These are phyloP conservation scores for Plasmodium ovale DNA, from an alignment of 169 alveolate genomes.

Conservation along the genomic window DNA sequence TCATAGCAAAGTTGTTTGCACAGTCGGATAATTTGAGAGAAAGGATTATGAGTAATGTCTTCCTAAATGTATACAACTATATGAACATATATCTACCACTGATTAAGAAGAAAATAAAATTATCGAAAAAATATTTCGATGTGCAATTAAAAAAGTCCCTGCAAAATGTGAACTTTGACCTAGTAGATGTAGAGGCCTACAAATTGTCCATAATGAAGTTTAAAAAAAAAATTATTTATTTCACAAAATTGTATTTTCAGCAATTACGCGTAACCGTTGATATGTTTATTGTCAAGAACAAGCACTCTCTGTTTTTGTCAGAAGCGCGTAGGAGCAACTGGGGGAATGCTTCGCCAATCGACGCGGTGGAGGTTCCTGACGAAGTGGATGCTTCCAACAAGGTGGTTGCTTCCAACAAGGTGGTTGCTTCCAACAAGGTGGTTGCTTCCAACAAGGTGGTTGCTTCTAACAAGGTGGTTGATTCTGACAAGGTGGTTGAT, in stretches of 20 bases:
- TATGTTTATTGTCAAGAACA: slow-evolving; percentile 33
- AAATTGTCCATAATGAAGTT: slow-evolving; percentile 44
- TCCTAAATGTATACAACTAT: slow-evolving; percentile 68
- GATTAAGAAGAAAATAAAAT: slow-evolving; percentile 42
- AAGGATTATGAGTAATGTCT: slow-evolving; percentile 62
- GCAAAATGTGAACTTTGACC: slow-evolving; percentile 54
- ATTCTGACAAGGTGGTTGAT: too few species aligned
- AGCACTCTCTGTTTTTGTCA: slow-evolving; percentile 3
- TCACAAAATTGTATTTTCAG: slow-evolving; percentile 61
- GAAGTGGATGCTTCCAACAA: too few species aligned
- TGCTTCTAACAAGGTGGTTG: too few species aligned
- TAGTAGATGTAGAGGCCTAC: slow-evolving; percentile 60
- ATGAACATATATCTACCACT: slow-evolving; percentile 63
- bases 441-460: too few species aligned
- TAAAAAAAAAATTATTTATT: slow-evolving; percentile 44
- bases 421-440: too few species aligned
- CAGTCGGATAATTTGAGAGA: slow-evolving; percentile 35
- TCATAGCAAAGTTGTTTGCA: slow-evolving; percentile 32
- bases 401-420: too few species aligned
- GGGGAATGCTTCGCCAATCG: not conserved
- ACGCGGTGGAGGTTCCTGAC: not conserved
- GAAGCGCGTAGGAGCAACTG: not conserved
- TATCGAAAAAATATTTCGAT: slow-evolving; percentile 63
- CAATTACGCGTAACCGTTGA: slow-evolving; percentile 69
- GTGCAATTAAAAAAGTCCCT: slow-evolving; percentile 40